Evolutionary conservation across 345 rosid species (phyloP), one percentile per base, ranked within the genome.

Genomic region (Lumnitzera littorea): DNA sequence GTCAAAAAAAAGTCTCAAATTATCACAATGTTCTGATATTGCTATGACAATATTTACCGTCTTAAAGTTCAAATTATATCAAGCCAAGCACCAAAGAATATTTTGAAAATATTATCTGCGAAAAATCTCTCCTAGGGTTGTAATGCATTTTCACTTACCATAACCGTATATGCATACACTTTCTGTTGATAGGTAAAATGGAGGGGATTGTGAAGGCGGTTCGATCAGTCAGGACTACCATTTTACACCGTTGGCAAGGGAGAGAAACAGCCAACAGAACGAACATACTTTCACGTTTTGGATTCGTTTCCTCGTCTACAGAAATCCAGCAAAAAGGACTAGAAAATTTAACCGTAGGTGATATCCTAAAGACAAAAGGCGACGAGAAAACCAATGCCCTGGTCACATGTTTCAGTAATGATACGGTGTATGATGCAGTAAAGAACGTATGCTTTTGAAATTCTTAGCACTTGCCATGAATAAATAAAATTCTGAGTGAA

Each of bases 341-440:
- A 27, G 88, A 89, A 60, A 91, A 89, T 76, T 24, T 82, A 61
- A 87, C 89, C 24, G 98, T 87, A 24, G 82, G 88, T 16, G 96
- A 89, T 57, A 83, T 89, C 46, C 76, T 92, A 24, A 64, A 62
- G 73, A 85, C 82, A 5, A 92, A 89, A 58, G 89, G 80, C 13
- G 72, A 75, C 4, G 84, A 76, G 17, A 78, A 77, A 24, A 69
- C 57, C 13, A 82, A 88, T 13, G 58, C 91, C 51, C 89, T 89
- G 94, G 70, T 91, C 5, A 79, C 78, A 57, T 87, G 98, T 74
- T 78, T 55, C 31, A 64, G 80, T 41, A 64, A 74, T n/a, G 98
- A 89, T 65, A 72, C 77, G 14, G 92, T 85, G n/a, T 67, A 63
- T 14, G 89, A 91, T 60, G 98, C 96, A 0, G 82, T 77, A 54